phyloP scores from a whole-genome alignment of 306 rosid genomes.

The Pterocarpus santalinus region DNA sequence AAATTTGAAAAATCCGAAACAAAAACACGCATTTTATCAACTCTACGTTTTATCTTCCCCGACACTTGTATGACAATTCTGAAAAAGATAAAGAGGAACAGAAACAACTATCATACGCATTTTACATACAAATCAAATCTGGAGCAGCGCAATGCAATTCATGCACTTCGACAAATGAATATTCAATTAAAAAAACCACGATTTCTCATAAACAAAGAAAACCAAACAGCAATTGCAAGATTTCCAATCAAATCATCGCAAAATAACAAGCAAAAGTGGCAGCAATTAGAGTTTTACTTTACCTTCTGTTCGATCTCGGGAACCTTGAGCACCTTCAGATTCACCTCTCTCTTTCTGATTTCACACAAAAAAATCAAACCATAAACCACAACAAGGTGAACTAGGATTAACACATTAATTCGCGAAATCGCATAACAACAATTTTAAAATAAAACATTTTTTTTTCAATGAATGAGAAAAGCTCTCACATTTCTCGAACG shows the following conservation, averaged over 20 bases:
- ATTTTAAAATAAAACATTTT: neutral
- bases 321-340: conserved; percentile 96
- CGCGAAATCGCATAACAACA: conserved; percentile 18
- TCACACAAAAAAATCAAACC: conserved; percentile 43
- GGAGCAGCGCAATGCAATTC: conserved; percentile 15
- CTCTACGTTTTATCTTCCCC: conserved; percentile 8
- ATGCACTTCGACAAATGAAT: neutral
- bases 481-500: conserved; percentile 91
- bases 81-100: neutral
- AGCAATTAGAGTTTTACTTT: conserved; percentile 11
- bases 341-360: conserved; percentile 97
- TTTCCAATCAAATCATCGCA: conserved; percentile 14
- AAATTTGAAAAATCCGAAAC: neutral
- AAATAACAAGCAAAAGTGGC: conserved; percentile 14
- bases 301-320: conserved; percentile 99
- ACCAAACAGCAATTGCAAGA: neutral
- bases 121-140: conserved; percentile 15
- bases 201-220: conserved; percentile 20
- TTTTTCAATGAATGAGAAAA: neutral
- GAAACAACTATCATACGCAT: conserved; percentile 15
- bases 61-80: neutral
- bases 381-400: conserved; percentile 13
- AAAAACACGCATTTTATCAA: conserved; percentile 1
- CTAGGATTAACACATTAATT: neutral
- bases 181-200: conserved; percentile 30